Base-by-base conservation (phyloP, 129 eudicot species). In the Scalesia atractyloides region DNA sequence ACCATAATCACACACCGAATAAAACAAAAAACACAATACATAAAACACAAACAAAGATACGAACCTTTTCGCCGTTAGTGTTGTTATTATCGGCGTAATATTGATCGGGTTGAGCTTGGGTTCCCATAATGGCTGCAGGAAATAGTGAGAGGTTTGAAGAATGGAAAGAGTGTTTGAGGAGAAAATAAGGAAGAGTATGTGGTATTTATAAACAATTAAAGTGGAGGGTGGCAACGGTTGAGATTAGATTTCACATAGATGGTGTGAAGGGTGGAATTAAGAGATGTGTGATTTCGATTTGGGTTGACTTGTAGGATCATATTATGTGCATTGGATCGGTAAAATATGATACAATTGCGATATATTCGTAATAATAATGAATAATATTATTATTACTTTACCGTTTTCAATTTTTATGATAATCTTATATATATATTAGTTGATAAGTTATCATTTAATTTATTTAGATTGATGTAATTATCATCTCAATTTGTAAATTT, bases 171-270 rank as follows among this genome's bases (percentile, higher is more conserved):
- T 36, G 72, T 41, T 72, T 57, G 50, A 19, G 36, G 9, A 37
- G 18, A 37, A 52, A 66, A 2, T 19, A 33, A 39, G 60, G 48
- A 18, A 16, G 20, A 68, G 73, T 4, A 61, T 56, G 78, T 26
- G 51, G 51, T 71, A 71, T 71, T 63, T 78, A 78, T 78, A 78
- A 33, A 30, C 48, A 53, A 22, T 20, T 53, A 66, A 75, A 75
- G 68, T 43, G 72, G 63, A 43, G 36, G 64, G 48, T 66, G 59
- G 80, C 26, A 76, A 68, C 69, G 30, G 68, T 76, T 76, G 68
- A 76, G 74, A 58, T 49, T 68, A 60, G 80, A 76, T 60, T 52
- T 76, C 81, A 76, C 69, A 58, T 41, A 68, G 57, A 68, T 58
- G 81, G 81, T 59, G 56, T 76, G 75, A 76, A 22, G 22, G 58